Percentiles rank a stretch among this genome's conserved stretches.
These are phyloP conservation scores for Fusarium incarnatum DNA, from an alignment of 2,329 filamentous ascomycete genomes.

Conservation along the genomic window DNA sequence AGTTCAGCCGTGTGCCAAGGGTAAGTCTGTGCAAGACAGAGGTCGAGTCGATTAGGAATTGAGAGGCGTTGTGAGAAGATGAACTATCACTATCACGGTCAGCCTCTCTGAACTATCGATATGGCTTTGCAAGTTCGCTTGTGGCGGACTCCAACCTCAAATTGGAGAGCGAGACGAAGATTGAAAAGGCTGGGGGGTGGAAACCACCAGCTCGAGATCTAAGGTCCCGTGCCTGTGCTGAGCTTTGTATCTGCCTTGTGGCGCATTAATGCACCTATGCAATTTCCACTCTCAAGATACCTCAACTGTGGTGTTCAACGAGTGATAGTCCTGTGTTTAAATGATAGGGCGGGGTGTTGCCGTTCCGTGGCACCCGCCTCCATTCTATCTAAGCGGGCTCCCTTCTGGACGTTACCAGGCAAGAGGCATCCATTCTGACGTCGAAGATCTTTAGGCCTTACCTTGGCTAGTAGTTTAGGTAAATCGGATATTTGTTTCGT, in stretches of 20 bases:
- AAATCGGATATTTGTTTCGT: not conserved
- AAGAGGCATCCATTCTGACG: constrained; percentile 36
- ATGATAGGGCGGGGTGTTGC: constrained; percentile 14
- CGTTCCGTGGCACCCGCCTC: constrained; percentile 7
- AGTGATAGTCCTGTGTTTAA: not conserved
- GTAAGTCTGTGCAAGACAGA: not conserved
- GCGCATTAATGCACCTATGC: not conserved
- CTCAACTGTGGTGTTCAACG: not conserved
- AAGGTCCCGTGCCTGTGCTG: constrained; percentile 6
- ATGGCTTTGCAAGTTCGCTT: constrained; percentile 1
- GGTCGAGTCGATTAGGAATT: not conserved
- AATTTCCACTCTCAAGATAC: not conserved
- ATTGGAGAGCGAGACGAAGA: constrained; percentile 9
- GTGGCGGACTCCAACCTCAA: constrained; percentile 1
- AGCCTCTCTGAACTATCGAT: constrained; percentile 11
- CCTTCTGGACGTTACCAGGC: not conserved
- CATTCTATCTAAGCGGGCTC: not conserved
- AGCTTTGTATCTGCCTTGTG: constrained; percentile 1
- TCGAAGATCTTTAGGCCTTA: constrained; percentile 10
- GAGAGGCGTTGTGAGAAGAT: not conserved
- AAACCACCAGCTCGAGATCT: not conserved
- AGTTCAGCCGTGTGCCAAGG: not conserved
- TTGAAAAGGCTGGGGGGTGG: constrained; percentile 5
- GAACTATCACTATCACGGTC: not conserved
- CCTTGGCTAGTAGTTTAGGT: not conserved